Conservation (phyloP, 306 rosid genomes). For the Psophocarpus tetragonolobus region DNA sequence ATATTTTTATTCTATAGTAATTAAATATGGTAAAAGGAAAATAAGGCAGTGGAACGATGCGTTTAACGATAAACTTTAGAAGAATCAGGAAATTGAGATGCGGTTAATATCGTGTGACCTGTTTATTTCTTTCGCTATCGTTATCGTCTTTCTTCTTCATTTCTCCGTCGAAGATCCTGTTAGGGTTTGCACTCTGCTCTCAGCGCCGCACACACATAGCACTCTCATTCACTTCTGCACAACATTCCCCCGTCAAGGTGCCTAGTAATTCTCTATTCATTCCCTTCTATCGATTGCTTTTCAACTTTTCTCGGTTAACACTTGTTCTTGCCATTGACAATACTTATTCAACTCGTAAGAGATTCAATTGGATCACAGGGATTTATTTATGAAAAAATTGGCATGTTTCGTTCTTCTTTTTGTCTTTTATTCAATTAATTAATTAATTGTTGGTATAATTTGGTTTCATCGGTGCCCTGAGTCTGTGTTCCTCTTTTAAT, state of each 20-base stretch:
- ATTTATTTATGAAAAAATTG: background rate
- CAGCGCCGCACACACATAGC: background rate
- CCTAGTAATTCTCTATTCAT: background rate
- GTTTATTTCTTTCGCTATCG: slow-evolving; percentile 5
- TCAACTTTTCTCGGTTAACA: background rate
- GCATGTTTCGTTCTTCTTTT: background rate
- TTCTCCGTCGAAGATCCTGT: background rate
- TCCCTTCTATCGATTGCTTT: background rate
- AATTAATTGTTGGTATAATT: background rate
- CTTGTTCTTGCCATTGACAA: background rate
- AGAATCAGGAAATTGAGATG: slow-evolving; percentile 37
- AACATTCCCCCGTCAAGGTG: slow-evolving; percentile 3
- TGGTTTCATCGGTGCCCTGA: slow-evolving; percentile 1
- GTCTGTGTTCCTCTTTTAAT: background rate
- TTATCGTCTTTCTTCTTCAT: slow-evolving; percentile 15
- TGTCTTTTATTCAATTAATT: background rate
- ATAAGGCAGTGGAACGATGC: slow-evolving; percentile 4
- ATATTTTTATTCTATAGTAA: too few relatives aligned
- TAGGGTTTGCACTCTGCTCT: slow-evolving; percentile 43
- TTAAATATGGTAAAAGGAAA: background rate
- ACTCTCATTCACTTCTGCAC: background rate
- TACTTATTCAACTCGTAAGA: background rate
- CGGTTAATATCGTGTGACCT: slow-evolving; percentile 34
- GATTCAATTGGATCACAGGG: background rate
- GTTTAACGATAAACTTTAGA: slow-evolving; percentile 29